Conservation (phyloP, 2,329 filamentous ascomycete species). For the Botrytis squamosa region DNA sequence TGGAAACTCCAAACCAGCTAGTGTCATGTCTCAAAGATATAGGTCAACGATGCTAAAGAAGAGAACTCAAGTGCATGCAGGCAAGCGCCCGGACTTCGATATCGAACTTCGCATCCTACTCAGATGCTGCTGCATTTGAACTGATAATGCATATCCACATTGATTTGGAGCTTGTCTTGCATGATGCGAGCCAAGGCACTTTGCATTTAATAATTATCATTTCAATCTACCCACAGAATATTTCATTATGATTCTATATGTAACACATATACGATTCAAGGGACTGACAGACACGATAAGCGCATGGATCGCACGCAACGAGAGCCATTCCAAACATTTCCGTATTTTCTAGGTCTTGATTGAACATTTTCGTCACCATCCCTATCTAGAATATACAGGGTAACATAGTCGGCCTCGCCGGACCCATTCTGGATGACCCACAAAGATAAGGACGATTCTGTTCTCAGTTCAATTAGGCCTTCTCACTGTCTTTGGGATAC, state of each 20-base stretch:
- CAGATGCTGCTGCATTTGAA: neutral
- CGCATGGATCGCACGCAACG: neutral
- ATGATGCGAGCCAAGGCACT: neutral
- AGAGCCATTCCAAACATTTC: neutral
- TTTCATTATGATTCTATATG: neutral
- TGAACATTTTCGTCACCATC: neutral
- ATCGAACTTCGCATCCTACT: too few relatives aligned
- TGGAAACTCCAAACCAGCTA: too few relatives aligned
- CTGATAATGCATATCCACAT: neutral
- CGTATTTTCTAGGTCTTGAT: neutral
- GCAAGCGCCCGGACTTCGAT: neutral
- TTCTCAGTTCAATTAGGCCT: neutral
- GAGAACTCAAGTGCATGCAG: neutral
- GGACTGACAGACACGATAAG: neutral
- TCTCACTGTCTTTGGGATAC: neutral
- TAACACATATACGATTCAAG: neutral
- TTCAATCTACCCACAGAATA: neutral
- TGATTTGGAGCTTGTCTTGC: neutral
- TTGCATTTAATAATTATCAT: neutral
- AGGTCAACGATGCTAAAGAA: neutral
- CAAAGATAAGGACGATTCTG: neutral
- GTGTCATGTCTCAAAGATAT: neutral
- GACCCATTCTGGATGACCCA: neutral
- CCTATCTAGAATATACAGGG: neutral
- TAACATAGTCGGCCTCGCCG: neutral